These are phyloP conservation scores for Cucumis melo DNA, from an alignment of 306 rosid genomes.

Conservation along the genomic window DNA sequence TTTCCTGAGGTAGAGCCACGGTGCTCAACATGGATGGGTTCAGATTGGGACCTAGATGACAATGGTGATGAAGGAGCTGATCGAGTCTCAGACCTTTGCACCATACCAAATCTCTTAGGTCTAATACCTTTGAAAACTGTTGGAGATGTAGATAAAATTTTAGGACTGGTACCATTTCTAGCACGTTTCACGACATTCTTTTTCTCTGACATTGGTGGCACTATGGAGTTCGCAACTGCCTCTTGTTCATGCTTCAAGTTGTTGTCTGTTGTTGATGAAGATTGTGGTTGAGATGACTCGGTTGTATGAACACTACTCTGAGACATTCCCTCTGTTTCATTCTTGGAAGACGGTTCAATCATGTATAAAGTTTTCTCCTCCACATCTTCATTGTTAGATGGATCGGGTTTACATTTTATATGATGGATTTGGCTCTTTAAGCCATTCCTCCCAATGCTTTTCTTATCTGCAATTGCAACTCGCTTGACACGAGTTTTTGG, in stretches of 20 bases:
- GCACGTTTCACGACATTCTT: conserved; percentile 15
- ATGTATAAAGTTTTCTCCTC: conserved; percentile 29
- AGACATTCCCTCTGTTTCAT: conserved; percentile 16
- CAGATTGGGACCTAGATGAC: conserved; percentile 9
- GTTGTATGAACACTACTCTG: conserved; percentile 10
- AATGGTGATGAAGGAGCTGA: conserved; percentile 19
- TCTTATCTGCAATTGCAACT: neutral
- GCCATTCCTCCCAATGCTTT: neutral
- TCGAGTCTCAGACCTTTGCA: conserved; percentile 3
- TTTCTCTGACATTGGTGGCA: conserved; percentile 15
- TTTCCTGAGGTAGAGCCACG: conserved; percentile 12
- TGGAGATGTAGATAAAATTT: conserved; percentile 1
- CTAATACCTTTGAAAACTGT: neutral
- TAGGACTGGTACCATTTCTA: conserved; percentile 12
- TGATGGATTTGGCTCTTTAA: neutral
- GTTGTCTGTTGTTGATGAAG: conserved; percentile 17
- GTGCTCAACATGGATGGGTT: conserved; percentile 18
- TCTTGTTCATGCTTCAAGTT: conserved; percentile 18
- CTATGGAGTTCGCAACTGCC: conserved; percentile 10
- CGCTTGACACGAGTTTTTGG: neutral
- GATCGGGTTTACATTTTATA: conserved; percentile 5
- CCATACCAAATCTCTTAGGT: conserved; percentile 9
- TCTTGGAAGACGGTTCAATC: conserved; percentile 14
- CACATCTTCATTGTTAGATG: conserved; percentile 16
- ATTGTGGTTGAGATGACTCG: conserved; percentile 12